A percentile compares a stretch with the other conserved stretches of the same genome.
Evolutionary conservation across 129 eudicot species (phyloP).

Genomic region (Logfia minima): DNA sequence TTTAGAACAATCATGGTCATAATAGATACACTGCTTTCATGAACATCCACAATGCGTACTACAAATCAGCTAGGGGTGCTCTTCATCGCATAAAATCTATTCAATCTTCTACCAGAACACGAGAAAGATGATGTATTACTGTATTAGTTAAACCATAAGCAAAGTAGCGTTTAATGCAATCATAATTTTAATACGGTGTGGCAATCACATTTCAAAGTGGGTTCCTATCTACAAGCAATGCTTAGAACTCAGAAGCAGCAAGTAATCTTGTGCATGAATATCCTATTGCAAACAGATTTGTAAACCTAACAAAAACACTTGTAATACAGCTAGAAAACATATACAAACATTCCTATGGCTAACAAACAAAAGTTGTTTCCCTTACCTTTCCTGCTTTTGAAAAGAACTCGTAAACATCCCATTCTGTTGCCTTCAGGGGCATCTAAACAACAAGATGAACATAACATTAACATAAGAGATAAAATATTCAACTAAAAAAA

Average conservation of each 20-base stretch:
- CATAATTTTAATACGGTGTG: too few relatives aligned
- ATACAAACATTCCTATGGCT: too few relatives aligned
- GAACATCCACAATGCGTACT: constrained; percentile 10
- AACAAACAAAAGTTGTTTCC: not conserved
- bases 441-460: constrained; percentile 47
- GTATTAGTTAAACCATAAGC: constrained; percentile 34
- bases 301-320: too few relatives aligned
- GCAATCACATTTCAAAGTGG: not conserved
- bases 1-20: constrained; percentile 4
- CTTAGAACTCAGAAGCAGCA: too few relatives aligned
- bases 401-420: constrained; percentile 85
- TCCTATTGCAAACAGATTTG: too few relatives aligned
- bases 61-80: constrained; percentile 31
- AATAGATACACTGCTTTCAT: not conserved
- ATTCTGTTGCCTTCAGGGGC: constrained; percentile 93
- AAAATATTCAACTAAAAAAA: not conserved
- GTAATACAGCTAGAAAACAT: too few relatives aligned
- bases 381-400: constrained; percentile 91
- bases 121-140: constrained; percentile 39
- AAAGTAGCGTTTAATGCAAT: constrained; percentile 44
- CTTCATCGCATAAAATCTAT: not conserved
- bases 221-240: too few relatives aligned
- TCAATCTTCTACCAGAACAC: constrained; percentile 21
- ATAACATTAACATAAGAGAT: not conserved
- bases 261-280: too few relatives aligned